A percentile compares a stretch with the other conserved stretches of the same genome.
Evolutionary conservation across 192 early-diverging fungal genomes (phyloP).

Genomic region (Lunasporangiospora selenospora): DNA sequence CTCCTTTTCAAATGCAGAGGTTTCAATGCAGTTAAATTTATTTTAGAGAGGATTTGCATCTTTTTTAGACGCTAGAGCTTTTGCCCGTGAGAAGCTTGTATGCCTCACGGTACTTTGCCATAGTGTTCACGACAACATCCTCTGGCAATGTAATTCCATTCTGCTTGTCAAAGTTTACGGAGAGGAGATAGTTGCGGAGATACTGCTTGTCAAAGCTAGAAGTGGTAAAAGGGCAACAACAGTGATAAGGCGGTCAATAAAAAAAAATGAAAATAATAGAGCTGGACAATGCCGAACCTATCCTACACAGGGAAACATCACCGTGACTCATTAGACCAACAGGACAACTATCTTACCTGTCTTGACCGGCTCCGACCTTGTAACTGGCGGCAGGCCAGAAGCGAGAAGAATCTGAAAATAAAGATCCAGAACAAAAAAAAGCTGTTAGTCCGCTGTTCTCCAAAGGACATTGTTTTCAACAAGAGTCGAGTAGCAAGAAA

Average conservation of each 20-base stretch:
- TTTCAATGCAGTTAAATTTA: too few relatives aligned
- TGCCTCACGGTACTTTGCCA: conserved; percentile 91
- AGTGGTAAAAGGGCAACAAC: background rate
- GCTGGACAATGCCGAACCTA: too few relatives aligned
- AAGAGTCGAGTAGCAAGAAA: background rate
- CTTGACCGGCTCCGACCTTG: conserved; percentile 77
- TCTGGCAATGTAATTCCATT: conserved; percentile 84
- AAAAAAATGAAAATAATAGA: conserved; percentile 2
- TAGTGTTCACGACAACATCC: conserved; percentile 83
- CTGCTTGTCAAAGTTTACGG: conserved; percentile 88
- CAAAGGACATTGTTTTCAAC: too few relatives aligned
- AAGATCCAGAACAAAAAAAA: background rate
- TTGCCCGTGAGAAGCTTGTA: conserved; percentile 84
- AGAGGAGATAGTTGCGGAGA: conserved; percentile 91
- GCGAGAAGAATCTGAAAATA: conserved; percentile 84
- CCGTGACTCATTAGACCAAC: too few relatives aligned
- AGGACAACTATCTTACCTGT: conserved; percentile 60
- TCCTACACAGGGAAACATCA: too few relatives aligned
- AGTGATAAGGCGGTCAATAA: background rate
- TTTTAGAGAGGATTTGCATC: too few relatives aligned
- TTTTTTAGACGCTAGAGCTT: conserved; percentile 49
- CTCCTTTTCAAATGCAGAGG: too few relatives aligned
- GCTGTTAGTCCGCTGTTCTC: too few relatives aligned
- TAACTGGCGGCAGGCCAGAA: conserved; percentile 94
- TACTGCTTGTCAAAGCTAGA: conserved; percentile 96